phyloP scores from a whole-genome alignment of 352 stramenopile genomes.

The Elongisporangium undulatum region DNA sequence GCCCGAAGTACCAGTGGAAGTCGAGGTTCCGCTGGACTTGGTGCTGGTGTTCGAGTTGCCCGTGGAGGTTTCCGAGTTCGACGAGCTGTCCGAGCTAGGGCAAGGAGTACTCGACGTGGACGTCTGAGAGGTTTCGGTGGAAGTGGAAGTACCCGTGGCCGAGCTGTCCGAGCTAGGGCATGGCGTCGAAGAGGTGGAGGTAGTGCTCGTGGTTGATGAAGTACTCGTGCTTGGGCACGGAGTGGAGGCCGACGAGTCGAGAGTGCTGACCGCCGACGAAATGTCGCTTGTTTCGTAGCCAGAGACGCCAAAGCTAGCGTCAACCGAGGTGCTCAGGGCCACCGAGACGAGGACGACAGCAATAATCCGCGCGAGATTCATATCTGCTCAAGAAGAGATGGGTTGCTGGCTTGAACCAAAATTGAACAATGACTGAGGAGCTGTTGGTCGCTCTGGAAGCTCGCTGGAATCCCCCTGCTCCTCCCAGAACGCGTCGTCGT shows the following conservation, averaged over 20 bases:
- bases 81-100: neutral
- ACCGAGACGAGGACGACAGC: neutral
- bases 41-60: too few relatives aligned
- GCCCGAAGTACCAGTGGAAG: too few relatives aligned
- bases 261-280: neutral
- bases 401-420: neutral
- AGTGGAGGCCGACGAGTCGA: neutral
- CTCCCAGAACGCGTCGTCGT: neutral
- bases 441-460: neutral
- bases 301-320: neutral
- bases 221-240: neutral
- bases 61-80: neutral
- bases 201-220: neutral
- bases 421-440: neutral
- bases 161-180: neutral
- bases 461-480: neutral
- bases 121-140: neutral
- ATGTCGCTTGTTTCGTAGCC: neutral
- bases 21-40: too few relatives aligned
- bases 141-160: neutral
- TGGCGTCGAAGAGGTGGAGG: neutral
- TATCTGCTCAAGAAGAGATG: neutral
- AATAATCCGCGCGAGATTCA: neutral
- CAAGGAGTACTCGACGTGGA: neutral
- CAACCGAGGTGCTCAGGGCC: neutral